Evolutionary conservation across 768 basidiomycete species (phyloP).

Genomic region (Boletales sp.): DNA sequence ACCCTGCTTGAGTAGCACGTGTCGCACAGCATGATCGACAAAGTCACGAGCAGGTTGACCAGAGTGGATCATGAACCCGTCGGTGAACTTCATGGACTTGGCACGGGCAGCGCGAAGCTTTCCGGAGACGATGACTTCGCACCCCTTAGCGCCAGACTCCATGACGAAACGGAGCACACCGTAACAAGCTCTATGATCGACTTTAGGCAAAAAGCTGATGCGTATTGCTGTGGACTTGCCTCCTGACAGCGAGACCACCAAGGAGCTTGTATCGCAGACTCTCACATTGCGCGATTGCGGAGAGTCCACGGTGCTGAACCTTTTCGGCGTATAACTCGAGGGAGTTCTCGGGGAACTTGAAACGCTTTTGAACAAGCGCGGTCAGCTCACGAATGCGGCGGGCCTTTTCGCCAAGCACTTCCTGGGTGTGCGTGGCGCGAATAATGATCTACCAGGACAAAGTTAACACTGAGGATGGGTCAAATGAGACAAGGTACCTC

Average conservation of each 20-base stretch:
- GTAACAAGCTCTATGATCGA: slow-evolving; percentile 77
- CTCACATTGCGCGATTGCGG: slow-evolving; percentile 98
- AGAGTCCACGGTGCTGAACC: slow-evolving; percentile 96
- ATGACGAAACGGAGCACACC: slow-evolving; percentile 99
- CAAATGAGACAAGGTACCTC: slow-evolving; percentile 53
- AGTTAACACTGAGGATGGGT: background rate
- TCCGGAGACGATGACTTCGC: slow-evolving; percentile 98
- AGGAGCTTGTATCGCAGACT: slow-evolving; percentile 98
- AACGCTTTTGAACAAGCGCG: slow-evolving; percentile 96
- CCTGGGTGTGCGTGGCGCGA: slow-evolving; percentile 98
- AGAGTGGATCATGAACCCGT: slow-evolving; percentile 99
- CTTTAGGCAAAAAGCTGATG: background rate
- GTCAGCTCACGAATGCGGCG: slow-evolving; percentile 99
- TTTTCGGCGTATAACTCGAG: slow-evolving; percentile 99
- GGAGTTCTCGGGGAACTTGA: slow-evolving; percentile 99
- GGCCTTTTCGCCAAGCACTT: slow-evolving; percentile 98
- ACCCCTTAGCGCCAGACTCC: slow-evolving; percentile 99
- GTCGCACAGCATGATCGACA: slow-evolving; percentile 95
- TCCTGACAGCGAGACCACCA: slow-evolving; percentile 97
- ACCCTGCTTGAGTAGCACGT: slow-evolving; percentile 97
- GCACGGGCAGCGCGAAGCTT: slow-evolving; percentile 99
- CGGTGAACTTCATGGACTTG: slow-evolving; percentile 99
- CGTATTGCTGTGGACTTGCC: slow-evolving; percentile 48
- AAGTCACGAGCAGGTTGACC: slow-evolving; percentile 97
- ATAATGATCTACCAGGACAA: slow-evolving; percentile 79